phyloP scores from a whole-genome alignment of 768 basidiomycete species.

The Suillus fuscotomentosus region DNA sequence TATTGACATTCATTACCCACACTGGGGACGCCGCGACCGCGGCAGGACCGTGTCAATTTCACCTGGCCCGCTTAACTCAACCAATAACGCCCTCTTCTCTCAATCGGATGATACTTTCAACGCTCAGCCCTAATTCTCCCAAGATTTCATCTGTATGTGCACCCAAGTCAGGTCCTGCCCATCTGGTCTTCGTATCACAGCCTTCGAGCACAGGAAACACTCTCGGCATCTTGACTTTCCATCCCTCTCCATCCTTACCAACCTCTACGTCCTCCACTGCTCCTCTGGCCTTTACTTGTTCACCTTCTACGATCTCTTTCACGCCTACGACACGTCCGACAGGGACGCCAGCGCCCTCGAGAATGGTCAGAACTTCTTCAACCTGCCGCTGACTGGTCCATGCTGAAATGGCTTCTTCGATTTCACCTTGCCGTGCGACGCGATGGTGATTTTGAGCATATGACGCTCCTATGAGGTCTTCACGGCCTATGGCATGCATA shows the following conservation, averaged over 20 bases:
- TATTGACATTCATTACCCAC: no score
- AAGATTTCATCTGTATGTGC: slow-evolving; percentile 53
- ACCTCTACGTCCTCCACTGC: slow-evolving; percentile 62
- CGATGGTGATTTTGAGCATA: slow-evolving; percentile 46
- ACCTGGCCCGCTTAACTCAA: not conserved
- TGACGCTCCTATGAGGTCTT: slow-evolving; percentile 55
- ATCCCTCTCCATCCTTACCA: slow-evolving; percentile 37
- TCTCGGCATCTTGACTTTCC: slow-evolving; percentile 67
- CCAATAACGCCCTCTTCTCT: slow-evolving; percentile 42
- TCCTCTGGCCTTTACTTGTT: slow-evolving; percentile 54
- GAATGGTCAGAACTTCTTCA: slow-evolving; percentile 50
- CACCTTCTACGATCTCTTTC: slow-evolving; percentile 58
- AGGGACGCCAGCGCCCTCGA: slow-evolving; percentile 56
- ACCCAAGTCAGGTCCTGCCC: slow-evolving; percentile 73
- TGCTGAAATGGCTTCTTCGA: slow-evolving; percentile 58
- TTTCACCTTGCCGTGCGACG: slow-evolving; percentile 43
- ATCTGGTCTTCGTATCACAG: slow-evolving; percentile 53
- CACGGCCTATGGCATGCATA: slow-evolving; percentile 58
- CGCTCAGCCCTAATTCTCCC: slow-evolving; percentile 40
- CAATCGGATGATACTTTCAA: slow-evolving; percentile 37
- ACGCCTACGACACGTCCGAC: slow-evolving; percentile 64
- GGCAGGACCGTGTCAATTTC: no score
- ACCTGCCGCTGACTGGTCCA: slow-evolving; percentile 55
- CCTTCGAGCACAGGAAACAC: slow-evolving; percentile 65
- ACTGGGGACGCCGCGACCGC: no score